These are phyloP conservation scores for Patellifolia procumbens DNA, from an alignment of 179 eudicot species.

Conservation along the genomic window DNA sequence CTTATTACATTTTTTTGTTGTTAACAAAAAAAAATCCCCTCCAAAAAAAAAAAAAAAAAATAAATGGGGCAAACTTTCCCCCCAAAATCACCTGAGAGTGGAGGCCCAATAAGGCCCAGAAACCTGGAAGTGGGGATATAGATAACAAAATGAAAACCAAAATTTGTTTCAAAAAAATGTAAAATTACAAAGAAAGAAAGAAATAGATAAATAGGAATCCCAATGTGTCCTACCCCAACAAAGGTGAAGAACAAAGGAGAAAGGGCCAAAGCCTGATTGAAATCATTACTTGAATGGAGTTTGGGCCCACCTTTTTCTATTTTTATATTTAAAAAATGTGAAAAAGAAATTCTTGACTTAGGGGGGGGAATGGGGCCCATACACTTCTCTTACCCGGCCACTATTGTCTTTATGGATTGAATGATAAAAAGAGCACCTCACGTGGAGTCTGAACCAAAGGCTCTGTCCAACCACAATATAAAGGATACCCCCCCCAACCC, in stretches of 20 bases:
- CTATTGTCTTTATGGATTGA: slow-evolving; percentile 50
- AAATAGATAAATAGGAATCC: slow-evolving; percentile 22
- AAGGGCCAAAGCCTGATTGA: slow-evolving; percentile 34
- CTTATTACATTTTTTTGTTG: neutral
- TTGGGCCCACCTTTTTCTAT: slow-evolving; percentile 24
- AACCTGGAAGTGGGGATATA: neutral
- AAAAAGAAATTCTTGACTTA: slow-evolving; percentile 12
- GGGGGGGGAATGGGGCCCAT: slow-evolving; percentile 20
- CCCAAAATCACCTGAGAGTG: slow-evolving; percentile 33
- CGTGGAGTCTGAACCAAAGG: slow-evolving; percentile 58
- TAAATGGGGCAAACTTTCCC: slow-evolving; percentile 14
- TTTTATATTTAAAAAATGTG: neutral
- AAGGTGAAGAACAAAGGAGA: slow-evolving; percentile 32
- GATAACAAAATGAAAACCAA: neutral
- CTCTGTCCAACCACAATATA: slow-evolving; percentile 48
- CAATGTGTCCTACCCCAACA: slow-evolving; percentile 13
- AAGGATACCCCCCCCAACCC: slow-evolving; percentile 20
- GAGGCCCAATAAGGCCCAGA: slow-evolving; percentile 40
- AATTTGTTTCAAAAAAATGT: too few relatives aligned
- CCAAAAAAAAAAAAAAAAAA: slow-evolving; percentile 16
- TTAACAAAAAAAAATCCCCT: neutral
- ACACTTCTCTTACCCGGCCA: slow-evolving; percentile 22
- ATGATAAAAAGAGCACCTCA: slow-evolving; percentile 54
- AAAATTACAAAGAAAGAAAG: neutral
- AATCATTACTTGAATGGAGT: slow-evolving; percentile 35